These are phyloP conservation scores for Pilaira anomala DNA, from an alignment of 192 early-diverging fungal species.

Conservation along the genomic window DNA sequence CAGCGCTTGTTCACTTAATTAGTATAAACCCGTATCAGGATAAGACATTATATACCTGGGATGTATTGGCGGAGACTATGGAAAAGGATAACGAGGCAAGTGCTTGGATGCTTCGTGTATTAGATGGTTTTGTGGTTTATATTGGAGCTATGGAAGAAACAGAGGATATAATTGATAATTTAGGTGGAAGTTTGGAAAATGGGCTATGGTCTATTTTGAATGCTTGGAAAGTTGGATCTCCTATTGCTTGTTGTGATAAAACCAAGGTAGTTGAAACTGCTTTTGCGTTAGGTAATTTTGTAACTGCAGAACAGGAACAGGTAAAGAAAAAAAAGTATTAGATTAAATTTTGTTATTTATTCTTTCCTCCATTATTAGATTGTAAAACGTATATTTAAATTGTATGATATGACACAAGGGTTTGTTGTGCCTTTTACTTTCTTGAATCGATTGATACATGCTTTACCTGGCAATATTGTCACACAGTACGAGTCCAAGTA, in stretches of 20 bases:
- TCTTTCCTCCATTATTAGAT: conserved; percentile 6
- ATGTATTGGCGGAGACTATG: conserved; percentile 1
- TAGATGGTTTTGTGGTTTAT: conserved; percentile 51
- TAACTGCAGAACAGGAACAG: conserved; percentile 2
- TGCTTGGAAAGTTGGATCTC: too few relatives aligned
- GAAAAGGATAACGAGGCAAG: conserved; percentile 19
- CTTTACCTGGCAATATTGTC: too few relatives aligned
- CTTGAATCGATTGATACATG: too few relatives aligned
- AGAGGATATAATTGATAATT: neutral
- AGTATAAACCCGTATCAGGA: neutral
- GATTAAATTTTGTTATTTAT: neutral
- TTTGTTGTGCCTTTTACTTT: too few relatives aligned
- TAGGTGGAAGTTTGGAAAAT: neutral
- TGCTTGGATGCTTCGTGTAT: conserved; percentile 44
- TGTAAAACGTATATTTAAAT: conserved; percentile 16
- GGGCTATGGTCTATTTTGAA: neutral
- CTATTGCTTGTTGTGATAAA: neutral
- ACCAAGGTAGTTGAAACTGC: neutral
- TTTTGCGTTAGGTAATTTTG: conserved; percentile 11
- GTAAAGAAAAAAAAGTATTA: neutral
- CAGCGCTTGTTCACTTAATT: neutral
- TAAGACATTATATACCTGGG: neutral
- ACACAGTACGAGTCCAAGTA: too few relatives aligned
- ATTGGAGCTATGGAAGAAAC: conserved; percentile 6
- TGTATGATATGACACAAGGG: conserved; percentile 4